These are phyloP conservation scores for Eutrema salsugineum DNA, from an alignment of 441 rosid genomes.

Conservation along the genomic window DNA sequence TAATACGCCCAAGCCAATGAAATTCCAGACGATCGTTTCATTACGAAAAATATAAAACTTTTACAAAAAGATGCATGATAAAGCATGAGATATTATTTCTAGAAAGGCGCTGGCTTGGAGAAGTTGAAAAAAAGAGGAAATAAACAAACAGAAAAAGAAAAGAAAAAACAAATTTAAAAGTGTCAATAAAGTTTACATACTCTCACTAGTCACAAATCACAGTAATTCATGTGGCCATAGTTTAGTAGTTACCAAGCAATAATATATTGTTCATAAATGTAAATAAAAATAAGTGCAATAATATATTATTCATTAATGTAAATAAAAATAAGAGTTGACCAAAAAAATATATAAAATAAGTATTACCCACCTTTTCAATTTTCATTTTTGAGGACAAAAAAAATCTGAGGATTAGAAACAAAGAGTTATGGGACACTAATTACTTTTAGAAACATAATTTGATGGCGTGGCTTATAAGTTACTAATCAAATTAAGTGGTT, in stretches of 20 bases:
- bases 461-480: conserved; percentile 24
- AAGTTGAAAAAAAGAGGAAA: neutral
- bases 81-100: neutral
- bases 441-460: conserved; percentile 4
- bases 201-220: conserved; percentile 12
- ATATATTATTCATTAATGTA: neutral
- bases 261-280: neutral
- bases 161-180: neutral
- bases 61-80: neutral
- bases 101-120: neutral
- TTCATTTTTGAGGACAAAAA: neutral
- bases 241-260: conserved; percentile 24
- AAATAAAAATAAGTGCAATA: neutral
- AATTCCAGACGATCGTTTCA: conserved; percentile 6
- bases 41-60: neutral
- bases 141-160: neutral
- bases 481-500: conserved; percentile 18
- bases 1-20: conserved; percentile 5
- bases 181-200: conserved; percentile 14
- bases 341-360: too few relatives aligned
- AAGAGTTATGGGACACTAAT: neutral
- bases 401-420: neutral
- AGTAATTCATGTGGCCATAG: conserved; percentile 5
- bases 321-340: too few relatives aligned
- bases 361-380: neutral